phyloP scores from a whole-genome alignment of 2,329 filamentous ascomycete genomes.

The Macrophomina phaseolina region DNA sequence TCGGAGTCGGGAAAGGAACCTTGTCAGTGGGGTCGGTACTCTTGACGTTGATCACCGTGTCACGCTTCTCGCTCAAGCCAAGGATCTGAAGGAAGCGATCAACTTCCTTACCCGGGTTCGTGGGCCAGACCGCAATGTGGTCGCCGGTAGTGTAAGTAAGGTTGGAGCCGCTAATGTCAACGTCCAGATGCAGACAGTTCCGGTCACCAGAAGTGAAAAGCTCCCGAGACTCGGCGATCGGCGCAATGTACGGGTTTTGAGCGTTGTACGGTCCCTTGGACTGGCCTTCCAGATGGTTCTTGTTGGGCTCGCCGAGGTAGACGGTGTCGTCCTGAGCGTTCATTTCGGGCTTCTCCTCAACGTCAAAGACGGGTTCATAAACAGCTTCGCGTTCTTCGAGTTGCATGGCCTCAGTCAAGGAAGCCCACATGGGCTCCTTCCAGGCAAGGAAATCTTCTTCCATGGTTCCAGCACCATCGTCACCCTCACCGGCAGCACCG shows the following conservation, averaged over 20 bases:
- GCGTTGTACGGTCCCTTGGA: slow-evolving; percentile 91
- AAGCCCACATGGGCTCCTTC: slow-evolving; percentile 99
- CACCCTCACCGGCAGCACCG: slow-evolving; percentile 88
- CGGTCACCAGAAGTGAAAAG: slow-evolving; percentile 87
- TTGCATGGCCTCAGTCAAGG: slow-evolving; percentile 79
- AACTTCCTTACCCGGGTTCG: slow-evolving; percentile 89
- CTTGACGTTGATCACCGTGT: slow-evolving; percentile 86
- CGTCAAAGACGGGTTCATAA: slow-evolving; percentile 90
- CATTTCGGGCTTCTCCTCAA: slow-evolving; percentile 77
- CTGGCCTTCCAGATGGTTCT: slow-evolving; percentile 86
- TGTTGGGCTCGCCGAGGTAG: slow-evolving; percentile 95
- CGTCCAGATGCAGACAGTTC: slow-evolving; percentile 96
- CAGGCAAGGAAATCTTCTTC: slow-evolving; percentile 98
- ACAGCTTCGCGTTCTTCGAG: slow-evolving; percentile 94
- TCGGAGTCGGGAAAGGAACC: slow-evolving; percentile 95
- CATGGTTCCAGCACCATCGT: slow-evolving; percentile 98
- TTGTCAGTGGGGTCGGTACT: slow-evolving; percentile 93
- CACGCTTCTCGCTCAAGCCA: slow-evolving; percentile 75
- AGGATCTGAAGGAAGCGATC: slow-evolving; percentile 85
- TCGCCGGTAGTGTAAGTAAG: slow-evolving; percentile 95
- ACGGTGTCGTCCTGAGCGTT: slow-evolving; percentile 78
- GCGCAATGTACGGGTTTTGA: slow-evolving; percentile 96
- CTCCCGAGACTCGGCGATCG: slow-evolving; percentile 88
- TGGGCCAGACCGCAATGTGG: slow-evolving; percentile 97
- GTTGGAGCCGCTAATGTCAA: slow-evolving; percentile 88